Evolutionary conservation across 768 basidiomycete species (phyloP), one percentile per base, ranked within the genome.

Genomic region (Amanita brunnescens): DNA sequence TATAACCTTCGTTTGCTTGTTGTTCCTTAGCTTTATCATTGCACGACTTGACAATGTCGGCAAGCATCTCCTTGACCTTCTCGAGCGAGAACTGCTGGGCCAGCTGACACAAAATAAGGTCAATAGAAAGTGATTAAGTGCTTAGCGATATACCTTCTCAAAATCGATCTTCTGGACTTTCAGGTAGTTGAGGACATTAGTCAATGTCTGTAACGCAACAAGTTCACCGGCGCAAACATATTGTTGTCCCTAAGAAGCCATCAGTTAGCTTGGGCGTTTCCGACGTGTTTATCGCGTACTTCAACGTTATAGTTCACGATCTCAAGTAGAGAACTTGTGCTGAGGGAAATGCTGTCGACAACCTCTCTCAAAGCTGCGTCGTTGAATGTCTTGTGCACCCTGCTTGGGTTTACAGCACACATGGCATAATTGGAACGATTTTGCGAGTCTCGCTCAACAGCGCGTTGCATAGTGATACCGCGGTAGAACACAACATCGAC

Each of bases 401-500:
- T 87, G 59, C 91, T 86, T 2, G 95, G 95, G 67, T 99, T 98
- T 59, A 96, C 89, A n/a, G 96, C 95, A 67, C 93, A 94, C 96
- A 99, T 98, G 7, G 92, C 94, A 60, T 97, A 99, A 64, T 94
- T 92, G 21, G 91, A 95, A 33, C 96, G 81, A 61, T 94, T 94
- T 52, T 88, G 74, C 1, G 85, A 75, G 63, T 99, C 96, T 29
- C 96, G 91, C 68, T 96, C 92, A 52, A 99, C 96, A 23, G 96
- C 96, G 20, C 96, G 91, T 63, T 98, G 96, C 96, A 98, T 99
- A 32, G 96, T 99, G 63, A 99, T 94, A 59, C 96, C 96, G 65
- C 96, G 91, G 69, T 97, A 99, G 78, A 99, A 99, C 23, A 99
- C 95, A 61, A 99, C 91, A 58, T 99, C 96, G 61, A 94, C 91